Evolutionary conservation across 169 alveolate genomes (phyloP).

Genomic region (Plasmodium chabaudi): DNA sequence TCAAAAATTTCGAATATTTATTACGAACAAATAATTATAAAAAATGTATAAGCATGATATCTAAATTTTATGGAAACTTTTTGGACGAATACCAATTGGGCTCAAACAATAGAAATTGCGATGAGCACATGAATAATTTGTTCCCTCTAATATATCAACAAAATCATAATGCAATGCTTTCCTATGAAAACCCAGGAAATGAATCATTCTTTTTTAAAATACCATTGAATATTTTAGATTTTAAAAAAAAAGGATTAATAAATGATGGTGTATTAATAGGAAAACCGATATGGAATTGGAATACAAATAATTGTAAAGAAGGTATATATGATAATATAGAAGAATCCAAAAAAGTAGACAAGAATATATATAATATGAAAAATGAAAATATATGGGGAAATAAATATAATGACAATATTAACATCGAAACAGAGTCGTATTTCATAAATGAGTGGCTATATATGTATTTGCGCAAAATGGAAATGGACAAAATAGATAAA

Average conservation of each 20-base stretch:
- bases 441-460: slow-evolving; percentile 61
- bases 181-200: not conserved
- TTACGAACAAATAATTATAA: slow-evolving; percentile 32
- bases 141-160: not conserved
- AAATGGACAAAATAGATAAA: slow-evolving; percentile 3
- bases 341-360: too few species aligned
- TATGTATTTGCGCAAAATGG: slow-evolving; percentile 14
- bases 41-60: slow-evolving; percentile 12
- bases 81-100: not conserved
- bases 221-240: slow-evolving; percentile 44
- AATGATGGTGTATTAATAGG: not conserved
- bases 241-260: slow-evolving; percentile 9
- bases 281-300: not conserved
- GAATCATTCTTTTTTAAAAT: slow-evolving; percentile 41
- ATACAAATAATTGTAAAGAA: not conserved
- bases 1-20: slow-evolving; percentile 62
- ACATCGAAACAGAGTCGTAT: not conserved
- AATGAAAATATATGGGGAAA: not conserved
- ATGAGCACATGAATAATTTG: too few species aligned
- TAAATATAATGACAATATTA: not conserved
- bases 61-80: slow-evolving; percentile 12
- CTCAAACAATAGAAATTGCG: not conserved
- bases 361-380: not conserved
- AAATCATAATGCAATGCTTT: not conserved
- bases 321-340: too few species aligned